Percentiles rank a stretch among this genome's conserved stretches.
These are phyloP conservation scores for Trichoderma afroharzianum DNA, from an alignment of 2,329 filamentous ascomycete genomes.

Conservation along the genomic window DNA sequence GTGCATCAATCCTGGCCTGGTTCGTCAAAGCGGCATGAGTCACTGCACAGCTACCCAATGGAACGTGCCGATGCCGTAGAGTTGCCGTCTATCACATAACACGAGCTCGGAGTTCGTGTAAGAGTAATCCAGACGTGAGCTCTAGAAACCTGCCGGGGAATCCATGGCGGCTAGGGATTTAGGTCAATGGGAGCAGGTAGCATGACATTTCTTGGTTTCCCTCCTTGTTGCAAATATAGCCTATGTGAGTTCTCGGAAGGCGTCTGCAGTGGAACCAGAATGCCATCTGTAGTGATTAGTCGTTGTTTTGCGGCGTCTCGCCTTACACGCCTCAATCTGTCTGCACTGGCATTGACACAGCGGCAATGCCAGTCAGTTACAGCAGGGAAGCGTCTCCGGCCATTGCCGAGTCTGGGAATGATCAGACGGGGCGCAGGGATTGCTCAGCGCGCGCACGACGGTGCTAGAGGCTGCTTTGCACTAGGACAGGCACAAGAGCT, in stretches of 20 bases:
- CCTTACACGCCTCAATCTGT: not conserved
- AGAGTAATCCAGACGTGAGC: not conserved
- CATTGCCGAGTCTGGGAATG: not conserved
- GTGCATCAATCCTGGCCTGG: not conserved
- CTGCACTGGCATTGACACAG: not conserved
- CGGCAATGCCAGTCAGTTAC: not conserved
- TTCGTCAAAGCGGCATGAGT: not conserved
- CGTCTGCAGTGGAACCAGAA: not conserved
- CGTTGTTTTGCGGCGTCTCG: not conserved
- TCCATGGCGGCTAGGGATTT: not conserved
- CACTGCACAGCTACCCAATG: not conserved
- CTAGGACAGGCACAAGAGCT: not conserved
- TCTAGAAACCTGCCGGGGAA: not conserved
- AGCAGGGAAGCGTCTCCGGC: not conserved
- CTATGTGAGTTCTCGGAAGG: not conserved
- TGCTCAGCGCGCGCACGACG: slow-evolving; percentile 1
- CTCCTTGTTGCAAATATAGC: not conserved
- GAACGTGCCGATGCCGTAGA: not conserved
- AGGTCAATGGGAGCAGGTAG: not conserved
- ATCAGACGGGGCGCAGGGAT: slow-evolving; percentile 1
- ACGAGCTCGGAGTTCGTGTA: not conserved
- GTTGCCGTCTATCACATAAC: not conserved
- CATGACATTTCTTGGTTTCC: not conserved
- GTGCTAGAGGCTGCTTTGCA: not conserved
- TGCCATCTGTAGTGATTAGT: not conserved